Evolutionary conservation across 2,329 filamentous ascomycete species (phyloP).

Genomic region (Gremmenia infestans): DNA sequence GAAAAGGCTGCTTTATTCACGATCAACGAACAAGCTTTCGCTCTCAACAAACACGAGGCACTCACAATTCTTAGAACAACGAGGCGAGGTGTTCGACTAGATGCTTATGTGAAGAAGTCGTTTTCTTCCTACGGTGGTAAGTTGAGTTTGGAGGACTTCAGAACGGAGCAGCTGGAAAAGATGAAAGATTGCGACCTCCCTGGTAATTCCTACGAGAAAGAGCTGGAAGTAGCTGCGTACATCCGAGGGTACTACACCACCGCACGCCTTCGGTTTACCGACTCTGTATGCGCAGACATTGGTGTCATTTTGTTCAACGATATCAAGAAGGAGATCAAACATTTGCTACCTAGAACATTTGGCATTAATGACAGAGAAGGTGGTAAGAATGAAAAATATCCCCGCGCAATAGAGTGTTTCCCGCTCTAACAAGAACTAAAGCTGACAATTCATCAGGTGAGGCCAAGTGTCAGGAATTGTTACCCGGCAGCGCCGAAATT

Average conservation of each 20-base stretch:
- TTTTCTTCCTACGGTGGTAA: background rate
- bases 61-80: conserved; percentile 40
- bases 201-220: conserved; percentile 52
- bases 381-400: conserved; percentile 5
- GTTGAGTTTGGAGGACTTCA: background rate
- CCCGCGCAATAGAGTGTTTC: background rate
- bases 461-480: background rate
- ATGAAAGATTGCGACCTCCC: conserved; percentile 38
- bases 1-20: conserved; percentile 17
- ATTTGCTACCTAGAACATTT: conserved; percentile 12
- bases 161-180: conserved; percentile 1
- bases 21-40: conserved; percentile 34
- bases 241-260: conserved; percentile 66
- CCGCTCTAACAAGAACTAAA: background rate
- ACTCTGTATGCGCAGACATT: conserved; percentile 33
- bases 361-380: conserved; percentile 6
- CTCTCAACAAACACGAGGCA: conserved; percentile 43
- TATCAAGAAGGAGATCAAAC: conserved; percentile 3
- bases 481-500: background rate
- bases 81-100: conserved; percentile 46
- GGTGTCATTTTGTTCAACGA: conserved; percentile 9
- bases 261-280: conserved; percentile 59
- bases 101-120: conserved; percentile 31
- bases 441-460: conserved; percentile 1
- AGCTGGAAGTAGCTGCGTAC: conserved; percentile 58